Evolutionary conservation across 805 yeast species (phyloP).

Genomic region (Sugiyamaella valdiviana): DNA sequence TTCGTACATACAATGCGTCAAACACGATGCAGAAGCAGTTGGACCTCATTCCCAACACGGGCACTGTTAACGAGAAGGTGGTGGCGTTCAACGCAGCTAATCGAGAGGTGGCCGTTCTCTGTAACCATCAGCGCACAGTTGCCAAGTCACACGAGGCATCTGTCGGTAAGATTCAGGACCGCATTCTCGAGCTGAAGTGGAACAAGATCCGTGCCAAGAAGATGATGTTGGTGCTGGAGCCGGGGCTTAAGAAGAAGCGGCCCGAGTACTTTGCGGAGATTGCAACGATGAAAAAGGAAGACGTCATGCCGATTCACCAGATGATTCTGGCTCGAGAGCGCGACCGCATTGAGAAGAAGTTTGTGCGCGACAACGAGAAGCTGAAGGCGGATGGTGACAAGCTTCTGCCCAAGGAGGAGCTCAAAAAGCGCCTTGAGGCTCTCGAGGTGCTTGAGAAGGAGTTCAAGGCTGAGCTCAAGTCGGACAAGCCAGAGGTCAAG

Average conservation of each 20-base stretch:
- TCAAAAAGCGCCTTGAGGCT: conserved; percentile 52
- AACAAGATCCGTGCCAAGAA: conserved; percentile 67
- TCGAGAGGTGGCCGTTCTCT: conserved; percentile 87
- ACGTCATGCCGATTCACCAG: conserved; percentile 52
- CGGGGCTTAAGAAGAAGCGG: conserved; percentile 42
- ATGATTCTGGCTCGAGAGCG: conserved; percentile 57
- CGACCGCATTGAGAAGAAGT: conserved; percentile 59
- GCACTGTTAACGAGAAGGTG: conserved; percentile 81
- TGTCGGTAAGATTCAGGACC: conserved; percentile 72
- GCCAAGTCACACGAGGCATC: conserved; percentile 77
- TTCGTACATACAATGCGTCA: conserved; percentile 95
- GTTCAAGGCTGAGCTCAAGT: conserved; percentile 51
- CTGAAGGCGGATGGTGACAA: conserved; percentile 51
- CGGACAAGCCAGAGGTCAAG: conserved; percentile 50
- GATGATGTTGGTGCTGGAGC: conserved; percentile 63
- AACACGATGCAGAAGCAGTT: conserved; percentile 95
- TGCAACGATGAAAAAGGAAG: conserved; percentile 60
- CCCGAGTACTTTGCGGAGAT: conserved; percentile 60
- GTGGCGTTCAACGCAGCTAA: conserved; percentile 90
- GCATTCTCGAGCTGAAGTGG: conserved; percentile 77
- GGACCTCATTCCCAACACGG: conserved; percentile 77
- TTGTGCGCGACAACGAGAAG: conserved; percentile 73
- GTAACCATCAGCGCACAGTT: conserved; percentile 95
- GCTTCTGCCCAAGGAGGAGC: conserved; percentile 46
- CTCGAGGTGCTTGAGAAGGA: conserved; percentile 39